Evolutionary conservation across 2,329 filamentous ascomycete genomes (phyloP), one percentile per base, ranked within the genome.

Genomic region (Curvularia lunata): DNA sequence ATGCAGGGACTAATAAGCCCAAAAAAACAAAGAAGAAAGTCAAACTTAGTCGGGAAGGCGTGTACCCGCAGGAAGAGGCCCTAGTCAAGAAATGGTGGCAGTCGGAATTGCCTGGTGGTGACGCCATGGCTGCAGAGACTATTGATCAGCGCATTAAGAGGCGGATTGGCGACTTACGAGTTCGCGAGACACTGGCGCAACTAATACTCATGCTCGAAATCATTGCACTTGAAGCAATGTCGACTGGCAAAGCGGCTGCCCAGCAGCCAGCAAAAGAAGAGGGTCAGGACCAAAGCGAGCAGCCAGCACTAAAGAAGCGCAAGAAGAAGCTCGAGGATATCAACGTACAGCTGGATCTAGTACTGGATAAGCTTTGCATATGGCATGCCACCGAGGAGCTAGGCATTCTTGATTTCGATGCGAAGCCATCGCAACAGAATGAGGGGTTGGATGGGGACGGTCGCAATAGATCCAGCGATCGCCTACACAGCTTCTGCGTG

Each of bases 131-230:
- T 10, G 66, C 73, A 28, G 73, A 76, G 58, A 74, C 72, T 8
- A 56, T 71, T 1, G 76, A 81, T 4, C 80, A 85, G 16, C 83
- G 86, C 30, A 80, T 86, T 52, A 89, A 84, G 69, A 83, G 85
- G 19, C 84, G 88, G 40, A 78, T 88, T n/a, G 84, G 87, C 2
- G 83, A 86, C 51, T 76, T 94, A 38, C 85, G 90, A 41, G 87
- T 88, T 23, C 83, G 91, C 58, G 91, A 95, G 78, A 92, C 90
- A 0, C 88, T 93, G 67, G 79, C 93, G 38, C 91, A 95, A 72
- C 86, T 94, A 77, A 91, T 94, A 53, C 74, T 95, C 30, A 87
- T 92, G 50, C 81, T 95, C 5, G 91, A 95, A 70, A 86, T 92
- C 16, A 77, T 93, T 21, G 88, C 90, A 2, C 78, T 95, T 41